Base-by-base conservation (phyloP, 352 stramenopile species). In the Phytopythium ostracodes region DNA sequence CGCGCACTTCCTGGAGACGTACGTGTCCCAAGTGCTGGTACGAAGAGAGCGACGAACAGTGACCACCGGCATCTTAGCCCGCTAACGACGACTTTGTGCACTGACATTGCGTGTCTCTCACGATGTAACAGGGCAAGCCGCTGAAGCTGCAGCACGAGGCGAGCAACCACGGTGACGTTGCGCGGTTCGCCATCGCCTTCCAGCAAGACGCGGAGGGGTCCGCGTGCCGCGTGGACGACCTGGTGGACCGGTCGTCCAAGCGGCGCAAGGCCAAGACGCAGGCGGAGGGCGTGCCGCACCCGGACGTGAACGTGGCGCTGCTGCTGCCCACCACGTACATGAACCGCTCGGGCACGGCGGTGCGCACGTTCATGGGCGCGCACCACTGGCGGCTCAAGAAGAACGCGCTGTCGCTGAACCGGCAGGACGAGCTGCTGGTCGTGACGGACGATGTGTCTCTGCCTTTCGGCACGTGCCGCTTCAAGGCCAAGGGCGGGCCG, bases 361-460 rank as follows among this genome's bases (percentile, higher is more conserved):
- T 95, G 24, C 72, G 83, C 49, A 79, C 78, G 15, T 94, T 93
- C 53, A 91, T 95, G 81, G 76, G 91, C 60, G 70, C 70, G 22
- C 83, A 95, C 51, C 81, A 75, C 24, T 96, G 86, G 81, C 79
- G 84, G 25, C 72, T 96, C 24, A 96, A 96, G 73, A 89, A 88
- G 67, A 96, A 94, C 43, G 67, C 84, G 50, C 72, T 94, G 49
- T 63, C 81, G 11, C 63, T 94, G 36, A 93, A 91, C 62, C 82
- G 82, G 51, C 83, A 94, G 56, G 87, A 96, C 57, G 87, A 96
- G 59, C 68, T 96, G 63, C 80, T 96, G 20, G 87, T 96, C 31
- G 58, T 94, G 29, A 83, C 79, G 4, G 87, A 96, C 60, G 85
- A 96, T 59, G 86, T 96, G 33, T 70, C 84, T 33, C 60, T 94